These are phyloP conservation scores for Spencermartinsiella europaea DNA, from an alignment of 805 yeast genomes.

Conservation along the genomic window DNA sequence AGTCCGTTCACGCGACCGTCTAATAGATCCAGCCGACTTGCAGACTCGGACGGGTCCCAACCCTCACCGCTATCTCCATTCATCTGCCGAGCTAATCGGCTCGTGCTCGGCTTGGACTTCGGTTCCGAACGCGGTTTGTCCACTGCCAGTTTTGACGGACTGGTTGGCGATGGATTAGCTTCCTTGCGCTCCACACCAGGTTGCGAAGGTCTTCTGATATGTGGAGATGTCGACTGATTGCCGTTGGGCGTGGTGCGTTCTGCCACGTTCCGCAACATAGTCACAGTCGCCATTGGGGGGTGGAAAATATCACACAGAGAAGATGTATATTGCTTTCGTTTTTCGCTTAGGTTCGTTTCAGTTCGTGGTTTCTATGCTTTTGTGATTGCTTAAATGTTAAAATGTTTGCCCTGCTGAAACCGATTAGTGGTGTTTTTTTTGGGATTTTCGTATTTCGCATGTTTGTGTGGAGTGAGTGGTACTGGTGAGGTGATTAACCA, in stretches of 20 bases:
- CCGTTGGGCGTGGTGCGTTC: constrained; percentile 2
- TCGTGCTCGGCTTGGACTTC: not conserved
- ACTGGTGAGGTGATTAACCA: too few species aligned
- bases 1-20: not conserved
- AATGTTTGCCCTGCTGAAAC: too few species aligned
- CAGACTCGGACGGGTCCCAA: not conserved
- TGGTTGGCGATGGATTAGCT: not conserved
- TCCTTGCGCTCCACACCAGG: not conserved
- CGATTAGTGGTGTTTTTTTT: too few species aligned
- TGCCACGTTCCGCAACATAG: constrained; percentile 11
- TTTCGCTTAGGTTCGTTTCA: too few species aligned
- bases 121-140: not conserved
- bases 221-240: not conserved
- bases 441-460: too few species aligned
- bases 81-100: not conserved
- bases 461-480: too few species aligned
- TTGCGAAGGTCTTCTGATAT: not conserved
- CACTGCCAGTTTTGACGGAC: not conserved
- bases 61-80: not conserved
- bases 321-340: too few species aligned
- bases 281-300: constrained; percentile 15
- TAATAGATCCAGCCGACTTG: not conserved
- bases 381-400: too few species aligned
- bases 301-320: too few species aligned
- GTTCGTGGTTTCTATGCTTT: too few species aligned